These are phyloP conservation scores for Emmonsiellopsis sp. DNA, from an alignment of 2,329 filamentous ascomycete species.

Conservation along the genomic window DNA sequence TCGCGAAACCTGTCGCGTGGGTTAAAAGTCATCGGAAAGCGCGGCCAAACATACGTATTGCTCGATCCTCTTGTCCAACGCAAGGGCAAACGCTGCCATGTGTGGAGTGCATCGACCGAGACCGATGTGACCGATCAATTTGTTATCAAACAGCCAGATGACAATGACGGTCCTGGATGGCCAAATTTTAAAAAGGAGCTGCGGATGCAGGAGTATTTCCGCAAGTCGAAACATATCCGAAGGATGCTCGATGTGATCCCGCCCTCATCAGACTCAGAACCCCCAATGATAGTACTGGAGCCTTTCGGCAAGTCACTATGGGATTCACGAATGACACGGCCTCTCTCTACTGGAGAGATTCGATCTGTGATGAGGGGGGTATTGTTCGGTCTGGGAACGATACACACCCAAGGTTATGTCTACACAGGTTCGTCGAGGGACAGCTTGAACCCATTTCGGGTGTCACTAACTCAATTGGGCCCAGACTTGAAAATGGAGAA, in stretches of 20 bases:
- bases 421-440: not conserved
- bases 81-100: not conserved
- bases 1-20: not conserved
- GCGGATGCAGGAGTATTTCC: slow-evolving; percentile 2
- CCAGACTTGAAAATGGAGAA: slow-evolving; percentile 9
- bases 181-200: slow-evolving; percentile 1
- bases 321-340: not conserved
- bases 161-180: not conserved
- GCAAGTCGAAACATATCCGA: slow-evolving; percentile 2
- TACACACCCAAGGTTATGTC: slow-evolving; percentile 2
- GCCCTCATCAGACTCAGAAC: not conserved
- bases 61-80: not conserved
- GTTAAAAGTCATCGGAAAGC: not conserved
- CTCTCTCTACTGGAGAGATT: slow-evolving; percentile 4
- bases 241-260: slow-evolving; percentile 6
- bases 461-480: not conserved
- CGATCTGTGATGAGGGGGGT: slow-evolving; percentile 6
- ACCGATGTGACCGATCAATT: not conserved
- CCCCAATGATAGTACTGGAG: slow-evolving; percentile 3
- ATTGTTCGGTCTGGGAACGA: slow-evolving; percentile 2
- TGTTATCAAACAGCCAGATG: not conserved
- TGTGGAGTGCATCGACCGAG: not conserved
- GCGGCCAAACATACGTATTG: not conserved
- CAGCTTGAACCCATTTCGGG: not conserved
- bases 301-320: slow-evolving; percentile 2